Conservation (phyloP, 805 yeast species). For the Priceomyces haplophilus region DNA sequence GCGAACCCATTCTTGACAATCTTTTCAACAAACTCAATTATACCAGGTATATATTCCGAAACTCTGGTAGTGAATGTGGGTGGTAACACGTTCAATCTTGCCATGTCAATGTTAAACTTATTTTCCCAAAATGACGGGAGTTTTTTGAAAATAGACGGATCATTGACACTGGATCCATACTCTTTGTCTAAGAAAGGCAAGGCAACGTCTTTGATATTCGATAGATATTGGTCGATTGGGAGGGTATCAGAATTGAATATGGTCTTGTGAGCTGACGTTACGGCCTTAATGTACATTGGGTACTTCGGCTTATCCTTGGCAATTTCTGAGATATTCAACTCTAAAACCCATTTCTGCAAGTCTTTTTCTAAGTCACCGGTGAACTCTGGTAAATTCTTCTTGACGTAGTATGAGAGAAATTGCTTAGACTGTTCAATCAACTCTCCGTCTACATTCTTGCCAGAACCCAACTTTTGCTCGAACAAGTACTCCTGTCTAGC, state of each 20-base stretch:
- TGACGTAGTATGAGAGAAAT: constrained; percentile 50
- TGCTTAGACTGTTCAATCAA: constrained; percentile 37
- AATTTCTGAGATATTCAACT: constrained; percentile 49
- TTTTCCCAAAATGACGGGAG: constrained; percentile 89
- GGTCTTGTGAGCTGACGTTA: constrained; percentile 48
- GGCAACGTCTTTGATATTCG: constrained; percentile 66
- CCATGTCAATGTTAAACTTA: constrained; percentile 84
- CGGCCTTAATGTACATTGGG: constrained; percentile 77
- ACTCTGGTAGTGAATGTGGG: constrained; percentile 90
- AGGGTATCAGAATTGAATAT: constrained; percentile 24
- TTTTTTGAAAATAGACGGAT: constrained; percentile 76
- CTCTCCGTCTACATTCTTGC: constrained; percentile 27
- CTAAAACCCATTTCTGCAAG: constrained; percentile 50
- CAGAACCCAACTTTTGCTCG: constrained; percentile 46
- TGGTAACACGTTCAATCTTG: constrained; percentile 74
- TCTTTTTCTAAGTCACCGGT: constrained; percentile 23
- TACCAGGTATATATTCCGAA: constrained; percentile 92
- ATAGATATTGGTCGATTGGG: constrained; percentile 40
- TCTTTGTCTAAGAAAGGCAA: constrained; percentile 70
- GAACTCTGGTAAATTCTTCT: constrained; percentile 52
- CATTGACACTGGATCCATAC: constrained; percentile 73
- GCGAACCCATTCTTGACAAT: constrained; percentile 83
- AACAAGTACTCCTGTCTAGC: constrained; percentile 88
- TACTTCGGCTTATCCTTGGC: constrained; percentile 71
- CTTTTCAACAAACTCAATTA: constrained; percentile 69